Base-by-base conservation (phyloP, 495 filamentous ascomycete genomes). In the Penicillium maclennaniae region DNA sequence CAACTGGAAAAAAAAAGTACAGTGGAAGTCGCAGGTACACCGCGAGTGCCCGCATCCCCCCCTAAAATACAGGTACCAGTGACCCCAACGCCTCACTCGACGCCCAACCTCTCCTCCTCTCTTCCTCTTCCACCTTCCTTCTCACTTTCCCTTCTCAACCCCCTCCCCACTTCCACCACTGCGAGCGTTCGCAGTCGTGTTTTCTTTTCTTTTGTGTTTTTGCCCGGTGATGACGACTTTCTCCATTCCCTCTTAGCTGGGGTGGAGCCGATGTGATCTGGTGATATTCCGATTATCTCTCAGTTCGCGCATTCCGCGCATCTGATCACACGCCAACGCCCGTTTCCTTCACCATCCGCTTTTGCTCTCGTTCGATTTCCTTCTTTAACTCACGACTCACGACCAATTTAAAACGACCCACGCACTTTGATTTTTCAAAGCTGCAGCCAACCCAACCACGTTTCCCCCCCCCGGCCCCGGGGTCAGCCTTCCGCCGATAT, bases 361-460 rank as follows among this genome's bases (percentile, higher is more conserved):
- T 45, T 49, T 61, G 62, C 68, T 57, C 63, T 67, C 61, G 62
- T 61, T 67, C 52, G 38, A 60, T 65, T 67, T 56, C 66, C 56
- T 62, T 67, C 59, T 51, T 55, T 58, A 59, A 37, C 53, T 69
- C 62, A 74, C 74, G 68, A 71, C 45, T 68, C 63, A 71, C 68
- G 67, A 75, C 53, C 51, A 60, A 56, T 59, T 55, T 47, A 61
- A 55, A 61, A 55, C 57, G 41, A 23, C 40, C 59, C 49, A 49
- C 58, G 63, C 65, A 63, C 61, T 60, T 55, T 17, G 9, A 43
- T 19, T 19, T 26, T 45, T 46, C n/a, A 28, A 31, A 41, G 47
- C 34, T 41, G 37, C 47, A 40, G 42, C 49, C n/a, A 16, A 7
- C 16, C 15, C 41, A 7, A 28, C 36, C 42, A 34, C 49, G 17